Percentiles rank a stretch among this genome's conserved stretches.
phyloP scores from a whole-genome alignment of 257 asterid genomes.

The Thymus mandschuricus region DNA sequence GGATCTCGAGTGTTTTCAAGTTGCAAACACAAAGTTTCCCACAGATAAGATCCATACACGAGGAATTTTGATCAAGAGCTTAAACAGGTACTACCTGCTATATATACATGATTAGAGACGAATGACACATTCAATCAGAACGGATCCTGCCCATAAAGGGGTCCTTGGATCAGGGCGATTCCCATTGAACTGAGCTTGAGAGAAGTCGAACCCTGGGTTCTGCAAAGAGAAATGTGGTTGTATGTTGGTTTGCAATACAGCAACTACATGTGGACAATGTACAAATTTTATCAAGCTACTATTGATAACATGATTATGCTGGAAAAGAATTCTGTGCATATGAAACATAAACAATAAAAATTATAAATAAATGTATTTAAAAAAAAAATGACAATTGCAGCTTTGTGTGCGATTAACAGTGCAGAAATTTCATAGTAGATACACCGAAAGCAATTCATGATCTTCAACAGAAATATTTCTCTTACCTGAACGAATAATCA shows the following conservation, averaged over 20 bases:
- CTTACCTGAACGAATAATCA: not conserved
- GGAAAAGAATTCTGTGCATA: not conserved
- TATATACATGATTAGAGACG: not conserved
- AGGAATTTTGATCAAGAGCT: not conserved
- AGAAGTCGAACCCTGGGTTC: slow-evolving; percentile 90
- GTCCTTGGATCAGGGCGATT: slow-evolving; percentile 82
- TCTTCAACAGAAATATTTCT: not conserved
- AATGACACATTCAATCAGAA: slow-evolving; percentile 44
- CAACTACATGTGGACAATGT: not conserved
- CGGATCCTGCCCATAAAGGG: slow-evolving; percentile 81
- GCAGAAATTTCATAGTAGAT: not conserved
- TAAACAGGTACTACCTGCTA: not conserved
- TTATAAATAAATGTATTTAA: too few species aligned
- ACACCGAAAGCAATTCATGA: not conserved
- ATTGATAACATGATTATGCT: not conserved
- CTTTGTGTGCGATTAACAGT: not conserved
- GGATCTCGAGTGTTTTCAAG: not conserved
- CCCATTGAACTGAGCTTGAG: slow-evolving; percentile 87
- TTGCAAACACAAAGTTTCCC: not conserved
- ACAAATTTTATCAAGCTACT: too few species aligned
- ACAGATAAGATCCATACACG: not conserved
- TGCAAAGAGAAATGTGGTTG: slow-evolving; percentile 34
- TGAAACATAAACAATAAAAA: not conserved
- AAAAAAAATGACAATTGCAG: not conserved
- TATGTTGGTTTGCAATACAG: not conserved